Base-by-base conservation (phyloP, 163 green algal genomes). In the Scenedesmus sp. region DNA sequence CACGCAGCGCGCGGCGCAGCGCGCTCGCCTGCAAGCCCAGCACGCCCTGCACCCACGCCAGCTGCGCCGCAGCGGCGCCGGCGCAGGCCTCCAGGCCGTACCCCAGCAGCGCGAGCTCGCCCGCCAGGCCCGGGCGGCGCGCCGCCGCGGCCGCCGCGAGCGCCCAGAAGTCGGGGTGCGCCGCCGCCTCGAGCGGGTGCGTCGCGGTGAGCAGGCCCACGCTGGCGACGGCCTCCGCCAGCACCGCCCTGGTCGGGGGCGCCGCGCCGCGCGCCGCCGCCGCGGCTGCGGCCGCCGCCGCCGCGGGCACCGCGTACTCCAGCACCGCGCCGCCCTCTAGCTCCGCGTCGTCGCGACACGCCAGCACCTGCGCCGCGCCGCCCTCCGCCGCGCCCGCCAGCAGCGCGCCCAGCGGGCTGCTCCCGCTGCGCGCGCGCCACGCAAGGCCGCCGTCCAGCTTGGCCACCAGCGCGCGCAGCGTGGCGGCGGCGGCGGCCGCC, bases 151-250 rank as follows among this genome's bases (percentile, higher is more conserved):
- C 20, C 22, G 57, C 34, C 4, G 69, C 69, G 15, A 66, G 22
- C 36, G 66, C n/a, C 69, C 69, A 77, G 69, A 77, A 77, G 17
- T 26, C 69, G 54, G 50, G 69, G 3, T 54, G n/a, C 6, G 15
- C 29, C 6, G 67, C 20, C 6, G n/a, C 42, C 24, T 47, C n/a
- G 34, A 48, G 48, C 24, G 42, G 28, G 15, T 34, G 28, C 24
- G 7, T 48, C n/a, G 66, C 54, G 1, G 24, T 56, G 2, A 77
- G 36, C 54, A 62, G 71, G n/a, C n/a, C 58, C 47, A 80, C n/a
- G 71, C 71, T 80, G 71, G 63, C 15, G 29, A 66, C 14, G 24
- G 42, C n/a, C 53, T 67, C n/a, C 36, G 58, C 14, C 29, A 70
- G 62, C 62, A 54, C 34, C 62, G 39, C 6, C 7, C 39, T 47